A percentile compares a stretch with the other conserved stretches of the same genome.
Conservation (phyloP, 1,139 yeast species). For the Magnusiomyces fungicola region DNA sequence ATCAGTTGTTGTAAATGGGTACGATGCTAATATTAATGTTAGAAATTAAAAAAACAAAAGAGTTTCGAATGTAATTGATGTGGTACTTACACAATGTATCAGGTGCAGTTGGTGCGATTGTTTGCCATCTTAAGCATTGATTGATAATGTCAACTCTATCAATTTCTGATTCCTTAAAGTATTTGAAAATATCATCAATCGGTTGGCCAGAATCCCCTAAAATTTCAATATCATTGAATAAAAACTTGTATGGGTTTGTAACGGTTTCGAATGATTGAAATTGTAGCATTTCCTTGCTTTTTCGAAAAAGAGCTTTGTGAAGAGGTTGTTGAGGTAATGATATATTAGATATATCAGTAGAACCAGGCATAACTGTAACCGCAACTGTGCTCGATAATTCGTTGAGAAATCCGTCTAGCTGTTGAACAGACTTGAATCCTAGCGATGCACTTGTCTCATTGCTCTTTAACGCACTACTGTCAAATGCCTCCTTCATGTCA, state of each 20-base stretch:
- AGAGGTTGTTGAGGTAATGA: conserved; percentile 88
- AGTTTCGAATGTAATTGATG: neutral
- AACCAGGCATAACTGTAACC: conserved; percentile 78
- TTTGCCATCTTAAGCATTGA: conserved; percentile 73
- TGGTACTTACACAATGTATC: conserved; percentile 59
- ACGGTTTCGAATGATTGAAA: conserved; percentile 37
- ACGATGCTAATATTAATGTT: conserved; percentile 42
- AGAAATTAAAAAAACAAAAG: neutral
- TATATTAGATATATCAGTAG: conserved; percentile 70
- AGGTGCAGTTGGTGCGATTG: conserved; percentile 90
- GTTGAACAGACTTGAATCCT: conserved; percentile 25
- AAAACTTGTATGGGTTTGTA: conserved; percentile 76
- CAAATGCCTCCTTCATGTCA: neutral
- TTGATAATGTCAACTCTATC: conserved; percentile 52
- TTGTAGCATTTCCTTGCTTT: conserved; percentile 25
- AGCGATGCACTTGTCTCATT: neutral
- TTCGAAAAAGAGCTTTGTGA: conserved; percentile 62
- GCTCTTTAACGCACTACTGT: neutral
- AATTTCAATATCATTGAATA: conserved; percentile 46
- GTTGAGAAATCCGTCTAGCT: conserved; percentile 51
- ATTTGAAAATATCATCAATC: conserved; percentile 66
- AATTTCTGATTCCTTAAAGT: conserved; percentile 32
- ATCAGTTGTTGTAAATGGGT: conserved; percentile 73
- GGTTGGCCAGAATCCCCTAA: conserved; percentile 84
- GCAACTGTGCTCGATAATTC: conserved; percentile 58